Evolutionary conservation across 371 early-diverging fungal genomes (phyloP).

Genomic region (Mortierella sp.): DNA sequence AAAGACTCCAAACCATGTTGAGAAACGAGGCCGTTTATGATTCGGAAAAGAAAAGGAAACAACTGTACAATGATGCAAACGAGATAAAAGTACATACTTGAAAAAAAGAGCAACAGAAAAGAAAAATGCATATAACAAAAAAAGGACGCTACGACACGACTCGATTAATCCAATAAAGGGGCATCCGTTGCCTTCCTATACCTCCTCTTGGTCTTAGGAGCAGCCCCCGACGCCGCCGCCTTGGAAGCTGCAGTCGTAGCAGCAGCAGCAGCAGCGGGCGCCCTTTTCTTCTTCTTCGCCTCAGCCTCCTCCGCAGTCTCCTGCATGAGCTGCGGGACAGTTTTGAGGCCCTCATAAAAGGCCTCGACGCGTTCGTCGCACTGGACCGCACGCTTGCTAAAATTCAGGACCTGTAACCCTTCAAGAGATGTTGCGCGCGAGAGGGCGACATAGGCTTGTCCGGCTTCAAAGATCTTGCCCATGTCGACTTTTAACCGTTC

Average conservation of each 20-base stretch:
- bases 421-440: conserved; percentile 80
- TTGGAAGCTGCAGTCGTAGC: neutral
- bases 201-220: neutral
- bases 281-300: neutral
- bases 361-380: conserved; percentile 78
- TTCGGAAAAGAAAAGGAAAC: too few relatives aligned
- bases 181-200: too few relatives aligned
- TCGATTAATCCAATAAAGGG: too few relatives aligned
- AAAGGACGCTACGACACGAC: too few relatives aligned
- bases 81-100: too few relatives aligned
- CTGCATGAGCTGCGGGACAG: conserved; percentile 35
- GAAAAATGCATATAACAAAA: too few relatives aligned
- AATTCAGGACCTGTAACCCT: conserved; percentile 82
- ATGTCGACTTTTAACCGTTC: conserved; percentile 86
- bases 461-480: conserved; percentile 79
- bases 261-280: neutral
- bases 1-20: too few relatives aligned
- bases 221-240: neutral
- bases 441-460: conserved; percentile 94
- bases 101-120: too few relatives aligned
- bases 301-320: neutral
- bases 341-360: conserved; percentile 63
- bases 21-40: too few relatives aligned
- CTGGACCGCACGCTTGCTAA: conserved; percentile 72
- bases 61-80: too few relatives aligned